phyloP scores from a whole-genome alignment of 345 rosid species.

The Syzygium grande region DNA sequence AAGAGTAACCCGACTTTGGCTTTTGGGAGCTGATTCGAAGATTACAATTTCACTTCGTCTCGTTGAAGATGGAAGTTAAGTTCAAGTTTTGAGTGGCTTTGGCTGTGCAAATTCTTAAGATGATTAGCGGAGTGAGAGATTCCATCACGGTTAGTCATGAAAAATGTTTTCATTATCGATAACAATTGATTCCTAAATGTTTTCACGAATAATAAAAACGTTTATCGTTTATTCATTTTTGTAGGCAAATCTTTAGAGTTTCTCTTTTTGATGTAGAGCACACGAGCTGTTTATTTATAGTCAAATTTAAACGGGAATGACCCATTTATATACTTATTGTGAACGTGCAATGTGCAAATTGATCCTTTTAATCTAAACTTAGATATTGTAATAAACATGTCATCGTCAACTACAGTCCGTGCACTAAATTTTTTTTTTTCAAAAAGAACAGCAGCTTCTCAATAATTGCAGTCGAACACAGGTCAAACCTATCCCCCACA shows the following conservation, averaged over 20 bases:
- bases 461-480: neutral
- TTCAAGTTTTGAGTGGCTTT: neutral
- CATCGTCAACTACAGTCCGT: neutral
- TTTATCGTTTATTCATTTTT: too few relatives aligned
- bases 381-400: neutral
- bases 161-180: too few relatives aligned
- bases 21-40: too few relatives aligned
- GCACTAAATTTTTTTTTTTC: too few relatives aligned
- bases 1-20: too few relatives aligned
- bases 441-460: neutral
- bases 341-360: neutral
- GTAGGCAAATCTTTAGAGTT: too few relatives aligned
- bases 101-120: neutral
- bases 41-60: too few relatives aligned
- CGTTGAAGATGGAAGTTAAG: neutral
- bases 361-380: neutral
- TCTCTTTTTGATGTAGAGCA: too few relatives aligned
- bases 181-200: too few relatives aligned
- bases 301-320: neutral
- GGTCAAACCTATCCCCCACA: neutral
- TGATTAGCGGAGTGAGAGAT: neutral
- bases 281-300: neutral
- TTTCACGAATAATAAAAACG: too few relatives aligned
- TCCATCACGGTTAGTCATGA: too few relatives aligned
- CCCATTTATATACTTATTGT: neutral